Evolutionary conservation across 345 rosid genomes (phyloP).

Genomic region (Euphorbia pulcherrima): DNA sequence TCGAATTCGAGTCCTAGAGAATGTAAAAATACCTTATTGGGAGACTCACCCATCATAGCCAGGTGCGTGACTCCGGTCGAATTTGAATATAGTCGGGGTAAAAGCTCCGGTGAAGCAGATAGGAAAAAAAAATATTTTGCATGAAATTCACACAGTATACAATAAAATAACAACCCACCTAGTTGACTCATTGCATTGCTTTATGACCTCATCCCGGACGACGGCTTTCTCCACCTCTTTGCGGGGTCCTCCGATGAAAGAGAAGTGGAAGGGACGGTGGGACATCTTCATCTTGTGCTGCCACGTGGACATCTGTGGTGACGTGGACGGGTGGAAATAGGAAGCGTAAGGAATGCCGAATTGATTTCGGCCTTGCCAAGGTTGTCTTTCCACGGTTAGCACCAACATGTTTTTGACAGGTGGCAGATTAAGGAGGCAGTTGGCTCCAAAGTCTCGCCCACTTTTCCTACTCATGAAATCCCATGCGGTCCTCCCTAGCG

Average conservation of each 20-base stretch:
- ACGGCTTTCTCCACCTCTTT: conserved; percentile 44
- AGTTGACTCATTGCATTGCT: conserved; percentile 43
- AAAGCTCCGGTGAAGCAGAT: too few relatives aligned
- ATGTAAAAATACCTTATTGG: too few relatives aligned
- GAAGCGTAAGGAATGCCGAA: conserved; percentile 57
- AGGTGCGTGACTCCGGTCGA: too few relatives aligned
- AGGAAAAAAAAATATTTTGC: too few relatives aligned
- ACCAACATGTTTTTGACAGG: conserved; percentile 50
- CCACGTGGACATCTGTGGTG: conserved; percentile 39
- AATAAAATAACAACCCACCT: too few relatives aligned
- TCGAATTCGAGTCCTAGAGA: too few relatives aligned
- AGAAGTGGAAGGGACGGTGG: conserved; percentile 39
- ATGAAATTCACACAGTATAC: too few relatives aligned
- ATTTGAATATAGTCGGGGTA: too few relatives aligned
- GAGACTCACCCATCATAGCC: too few relatives aligned
- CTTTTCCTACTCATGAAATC: conserved; percentile 45
- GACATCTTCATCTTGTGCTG: conserved; percentile 25
- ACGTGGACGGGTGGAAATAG: conserved; percentile 51
- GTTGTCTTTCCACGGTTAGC: conserved; percentile 51
- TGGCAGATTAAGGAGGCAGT: conserved; percentile 41
- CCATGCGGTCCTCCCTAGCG: conserved; percentile 58
- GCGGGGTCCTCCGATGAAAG: conserved; percentile 53
- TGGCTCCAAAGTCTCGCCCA: conserved; percentile 50
- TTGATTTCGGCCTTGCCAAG: conserved; percentile 41
- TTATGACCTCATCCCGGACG: conserved; percentile 44